Conservation (phyloP, 2,329 filamentous ascomycete genomes). For the Aspergillus fumigatiaffinis region DNA sequence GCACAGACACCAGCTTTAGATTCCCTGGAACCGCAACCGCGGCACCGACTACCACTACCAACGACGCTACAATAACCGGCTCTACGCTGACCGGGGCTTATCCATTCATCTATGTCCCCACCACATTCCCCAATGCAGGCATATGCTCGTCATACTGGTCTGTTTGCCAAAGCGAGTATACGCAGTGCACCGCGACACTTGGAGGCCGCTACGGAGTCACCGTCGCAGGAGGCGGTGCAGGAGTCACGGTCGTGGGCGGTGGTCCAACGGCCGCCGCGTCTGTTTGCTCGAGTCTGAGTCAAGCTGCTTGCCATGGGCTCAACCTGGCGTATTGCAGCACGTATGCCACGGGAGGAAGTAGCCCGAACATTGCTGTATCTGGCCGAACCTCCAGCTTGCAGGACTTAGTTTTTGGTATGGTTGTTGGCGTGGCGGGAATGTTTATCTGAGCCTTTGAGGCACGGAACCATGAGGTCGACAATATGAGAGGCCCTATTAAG, state of each 20-base stretch:
- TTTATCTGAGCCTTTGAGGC: slow-evolving; percentile 26
- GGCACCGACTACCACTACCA: slow-evolving; percentile 27
- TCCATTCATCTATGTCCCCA: slow-evolving; percentile 52
- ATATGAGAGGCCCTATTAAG: not conserved
- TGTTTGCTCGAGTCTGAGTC: slow-evolving; percentile 46
- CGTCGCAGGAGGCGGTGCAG: slow-evolving; percentile 46
- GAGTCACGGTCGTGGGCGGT: slow-evolving; percentile 46
- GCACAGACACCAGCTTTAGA: slow-evolving; percentile 27
- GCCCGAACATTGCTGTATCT: slow-evolving; percentile 25
- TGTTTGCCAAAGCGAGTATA: slow-evolving; percentile 47
- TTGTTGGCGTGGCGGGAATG: slow-evolving; percentile 46
- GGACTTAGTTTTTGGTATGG: slow-evolving; percentile 39
- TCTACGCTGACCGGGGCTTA: slow-evolving; percentile 49
- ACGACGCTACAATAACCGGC: slow-evolving; percentile 25
- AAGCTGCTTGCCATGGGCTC: slow-evolving; percentile 47
- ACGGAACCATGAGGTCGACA: slow-evolving; percentile 10
- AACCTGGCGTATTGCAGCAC: slow-evolving; percentile 44
- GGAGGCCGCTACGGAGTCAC: slow-evolving; percentile 52
- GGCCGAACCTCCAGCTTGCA: slow-evolving; percentile 38
- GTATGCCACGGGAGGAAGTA: slow-evolving; percentile 21
- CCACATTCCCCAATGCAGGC: slow-evolving; percentile 49
- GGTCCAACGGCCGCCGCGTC: slow-evolving; percentile 41
- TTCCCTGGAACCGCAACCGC: slow-evolving; percentile 31
- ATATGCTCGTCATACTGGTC: slow-evolving; percentile 54
- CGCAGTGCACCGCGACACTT: slow-evolving; percentile 42